Evolutionary conservation across 1,284 basidiomycete genomes (phyloP).

Genomic region (Sanghuangporus baumii): DNA sequence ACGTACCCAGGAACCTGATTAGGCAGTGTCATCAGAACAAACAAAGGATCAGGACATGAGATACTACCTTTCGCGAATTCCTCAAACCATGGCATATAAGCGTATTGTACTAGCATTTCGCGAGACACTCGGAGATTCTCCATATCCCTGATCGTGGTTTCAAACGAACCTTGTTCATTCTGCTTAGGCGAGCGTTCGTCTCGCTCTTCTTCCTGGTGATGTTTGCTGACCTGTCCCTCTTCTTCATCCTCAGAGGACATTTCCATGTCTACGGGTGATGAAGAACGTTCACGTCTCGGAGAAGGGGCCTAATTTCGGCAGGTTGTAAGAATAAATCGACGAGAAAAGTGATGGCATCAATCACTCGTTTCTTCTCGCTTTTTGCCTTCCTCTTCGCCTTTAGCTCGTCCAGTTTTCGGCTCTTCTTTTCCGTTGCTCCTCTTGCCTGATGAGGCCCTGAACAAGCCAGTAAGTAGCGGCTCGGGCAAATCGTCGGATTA

Average conservation of each 20-base stretch:
- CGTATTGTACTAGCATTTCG: constrained; percentile 56
- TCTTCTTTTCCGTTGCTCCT: constrained; percentile 81
- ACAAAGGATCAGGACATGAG: constrained; percentile 25
- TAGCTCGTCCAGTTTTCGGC: constrained; percentile 73
- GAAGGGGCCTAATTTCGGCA: constrained; percentile 41
- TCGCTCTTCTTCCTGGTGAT: constrained; percentile 65
- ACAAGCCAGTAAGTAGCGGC: constrained; percentile 2
- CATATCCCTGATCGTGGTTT: constrained; percentile 50
- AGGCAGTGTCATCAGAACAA: constrained; percentile 19
- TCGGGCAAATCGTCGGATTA: background rate
- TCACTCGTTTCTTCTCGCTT: constrained; percentile 67
- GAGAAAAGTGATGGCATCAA: constrained; percentile 21
- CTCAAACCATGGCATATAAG: constrained; percentile 70
- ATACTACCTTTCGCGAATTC: constrained; percentile 65
- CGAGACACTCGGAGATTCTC: constrained; percentile 57
- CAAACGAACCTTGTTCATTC: constrained; percentile 42
- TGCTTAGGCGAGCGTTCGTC: constrained; percentile 48
- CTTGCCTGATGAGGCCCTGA: constrained; percentile 70
- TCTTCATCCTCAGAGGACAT: constrained; percentile 67
- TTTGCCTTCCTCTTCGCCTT: constrained; percentile 79
- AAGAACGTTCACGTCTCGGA: constrained; percentile 61
- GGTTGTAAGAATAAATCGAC: constrained; percentile 12
- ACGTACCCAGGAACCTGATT: constrained; percentile 72
- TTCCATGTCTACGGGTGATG: constrained; percentile 76
- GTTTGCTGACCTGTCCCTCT: constrained; percentile 66